Evolutionary conservation across 2,329 filamentous ascomycete species (phyloP).

Genomic region (Neonectria neomacrospora): DNA sequence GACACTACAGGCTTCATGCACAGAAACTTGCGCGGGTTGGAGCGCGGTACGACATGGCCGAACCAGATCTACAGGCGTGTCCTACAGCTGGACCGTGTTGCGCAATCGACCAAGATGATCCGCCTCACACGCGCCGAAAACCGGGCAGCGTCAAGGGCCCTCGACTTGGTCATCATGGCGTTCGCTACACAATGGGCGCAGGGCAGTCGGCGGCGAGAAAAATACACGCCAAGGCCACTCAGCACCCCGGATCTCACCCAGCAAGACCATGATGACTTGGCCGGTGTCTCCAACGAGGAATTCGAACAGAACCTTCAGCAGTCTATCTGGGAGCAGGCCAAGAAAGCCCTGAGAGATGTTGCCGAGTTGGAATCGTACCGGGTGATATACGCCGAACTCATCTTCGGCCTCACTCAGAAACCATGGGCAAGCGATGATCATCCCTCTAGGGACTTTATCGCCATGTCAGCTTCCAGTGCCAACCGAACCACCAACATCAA

Average conservation of each 20-base stretch:
- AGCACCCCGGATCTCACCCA: not conserved
- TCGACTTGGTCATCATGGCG: conserved; percentile 60
- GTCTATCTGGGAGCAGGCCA: conserved; percentile 52
- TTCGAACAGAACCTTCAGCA: conserved; percentile 52
- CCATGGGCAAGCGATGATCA: conserved; percentile 30
- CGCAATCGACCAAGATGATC: conserved; percentile 52
- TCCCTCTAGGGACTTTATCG: not conserved
- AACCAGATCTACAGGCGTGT: conserved; percentile 61
- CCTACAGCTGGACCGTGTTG: conserved; percentile 56
- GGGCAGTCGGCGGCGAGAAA: conserved; percentile 39
- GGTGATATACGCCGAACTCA: conserved; percentile 52
- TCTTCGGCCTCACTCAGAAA: conserved; percentile 52
- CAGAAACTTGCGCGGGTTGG: conserved; percentile 43
- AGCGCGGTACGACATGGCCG: conserved; percentile 54
- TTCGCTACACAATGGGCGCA: conserved; percentile 64
- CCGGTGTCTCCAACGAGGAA: conserved; percentile 42
- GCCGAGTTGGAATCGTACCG: conserved; percentile 51
- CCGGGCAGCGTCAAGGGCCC: conserved; percentile 53
- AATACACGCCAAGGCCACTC: conserved; percentile 2
- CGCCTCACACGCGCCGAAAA: conserved; percentile 53
- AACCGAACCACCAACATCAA: not conserved
- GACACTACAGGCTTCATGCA: not conserved
- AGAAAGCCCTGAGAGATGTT: conserved; percentile 48
- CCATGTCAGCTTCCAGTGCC: not conserved
- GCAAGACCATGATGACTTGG: conserved; percentile 8